Conservation (phyloP, 208 protist species). For the Crithidia acanthocephali region DNA sequence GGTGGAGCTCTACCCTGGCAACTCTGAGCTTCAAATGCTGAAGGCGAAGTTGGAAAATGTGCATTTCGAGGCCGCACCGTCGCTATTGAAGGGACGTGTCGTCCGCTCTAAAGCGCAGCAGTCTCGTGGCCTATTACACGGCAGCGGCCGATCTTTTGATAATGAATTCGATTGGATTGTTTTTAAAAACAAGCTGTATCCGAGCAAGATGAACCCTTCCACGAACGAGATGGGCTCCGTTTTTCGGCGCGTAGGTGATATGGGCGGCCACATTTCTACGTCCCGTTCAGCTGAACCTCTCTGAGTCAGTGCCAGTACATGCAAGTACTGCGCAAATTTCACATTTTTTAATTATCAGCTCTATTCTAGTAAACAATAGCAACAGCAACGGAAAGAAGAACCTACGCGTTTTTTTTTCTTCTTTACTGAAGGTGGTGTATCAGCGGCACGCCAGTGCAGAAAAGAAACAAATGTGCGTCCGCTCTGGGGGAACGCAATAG, state of each 20-base stretch:
- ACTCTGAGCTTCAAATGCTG: conserved; percentile 34
- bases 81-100: conserved; percentile 30
- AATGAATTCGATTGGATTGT: conserved; percentile 87
- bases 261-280: conserved; percentile 77
- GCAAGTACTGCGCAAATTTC: neutral
- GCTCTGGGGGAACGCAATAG: no score
- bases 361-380: neutral
- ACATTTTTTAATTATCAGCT: neutral
- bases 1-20: conserved; percentile 45
- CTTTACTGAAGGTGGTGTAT: no score
- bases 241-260: conserved; percentile 82
- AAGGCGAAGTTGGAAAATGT: conserved; percentile 16
- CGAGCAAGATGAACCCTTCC: conserved; percentile 82
- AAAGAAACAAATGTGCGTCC: no score
- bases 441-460: no score
- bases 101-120: conserved; percentile 55
- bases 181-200: conserved; percentile 86
- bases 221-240: conserved; percentile 88
- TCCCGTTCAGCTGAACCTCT: conserved; percentile 75
- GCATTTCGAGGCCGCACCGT: neutral
- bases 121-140: conserved; percentile 49
- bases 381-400: no score
- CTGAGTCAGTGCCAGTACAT: neutral
- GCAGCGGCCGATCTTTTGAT: conserved; percentile 71
- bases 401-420: no score